phyloP scores from a whole-genome alignment of 768 basidiomycete species.

The Auriscalpium microsporum region DNA sequence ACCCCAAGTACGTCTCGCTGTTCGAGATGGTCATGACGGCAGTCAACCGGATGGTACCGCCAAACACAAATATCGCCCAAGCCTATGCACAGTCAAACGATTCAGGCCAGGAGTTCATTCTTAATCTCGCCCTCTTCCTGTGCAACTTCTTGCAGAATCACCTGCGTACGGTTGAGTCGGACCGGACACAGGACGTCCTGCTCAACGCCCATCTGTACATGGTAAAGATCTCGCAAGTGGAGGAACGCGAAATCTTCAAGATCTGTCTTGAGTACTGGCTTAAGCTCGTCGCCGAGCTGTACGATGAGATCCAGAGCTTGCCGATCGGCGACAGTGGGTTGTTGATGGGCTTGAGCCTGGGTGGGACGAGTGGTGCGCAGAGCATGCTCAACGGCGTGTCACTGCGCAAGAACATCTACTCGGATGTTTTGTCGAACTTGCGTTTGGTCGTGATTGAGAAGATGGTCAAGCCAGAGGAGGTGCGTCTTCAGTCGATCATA shows the following conservation, averaged over 20 bases:
- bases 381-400: slow-evolving; percentile 72
- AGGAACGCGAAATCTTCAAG: slow-evolving; percentile 99
- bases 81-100: slow-evolving; percentile 88
- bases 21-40: slow-evolving; percentile 99
- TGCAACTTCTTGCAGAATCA: slow-evolving; percentile 93
- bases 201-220: slow-evolving; percentile 97
- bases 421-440: slow-evolving; percentile 89
- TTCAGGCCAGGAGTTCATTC: slow-evolving; percentile 91
- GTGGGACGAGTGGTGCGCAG: slow-evolving; percentile 51
- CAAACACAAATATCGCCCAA: slow-evolving; percentile 87
- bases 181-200: slow-evolving; percentile 82
- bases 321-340: slow-evolving; percentile 82
- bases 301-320: slow-evolving; percentile 91
- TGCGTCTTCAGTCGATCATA: slow-evolving; percentile 24
- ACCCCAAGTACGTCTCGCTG: slow-evolving; percentile 93
- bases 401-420: slow-evolving; percentile 89
- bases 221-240: slow-evolving; percentile 96
- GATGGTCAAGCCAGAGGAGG: slow-evolving; percentile 99
- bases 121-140: slow-evolving; percentile 96
- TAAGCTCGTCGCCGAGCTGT: slow-evolving; percentile 91
- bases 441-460: slow-evolving; percentile 94
- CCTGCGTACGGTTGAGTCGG: slow-evolving; percentile 88
- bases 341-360: slow-evolving; percentile 84
- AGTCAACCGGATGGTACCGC: slow-evolving; percentile 93
- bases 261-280: slow-evolving; percentile 98